Percentiles rank a stretch among this genome's conserved stretches.
Evolutionary conservation across 371 early-diverging fungal species (phyloP).

Genomic region (Lichtheimia ramosa): DNA sequence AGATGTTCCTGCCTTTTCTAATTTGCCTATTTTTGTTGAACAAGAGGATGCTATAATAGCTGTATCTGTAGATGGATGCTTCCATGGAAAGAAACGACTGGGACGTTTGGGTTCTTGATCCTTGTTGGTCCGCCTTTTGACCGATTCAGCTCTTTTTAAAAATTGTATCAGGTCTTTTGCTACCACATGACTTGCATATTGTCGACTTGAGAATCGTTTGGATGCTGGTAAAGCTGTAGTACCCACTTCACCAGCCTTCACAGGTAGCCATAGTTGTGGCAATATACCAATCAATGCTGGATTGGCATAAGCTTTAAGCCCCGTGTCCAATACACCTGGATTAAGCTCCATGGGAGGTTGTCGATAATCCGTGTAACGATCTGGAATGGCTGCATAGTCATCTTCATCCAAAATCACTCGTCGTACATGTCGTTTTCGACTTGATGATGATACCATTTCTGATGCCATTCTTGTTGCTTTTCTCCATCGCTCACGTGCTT

Average conservation of each 20-base stretch:
- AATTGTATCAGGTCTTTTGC: conserved; percentile 10
- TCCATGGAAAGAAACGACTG: too few relatives aligned
- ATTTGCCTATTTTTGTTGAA: background rate
- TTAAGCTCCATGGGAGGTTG: conserved; percentile 74
- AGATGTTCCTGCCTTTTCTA: conserved; percentile 12
- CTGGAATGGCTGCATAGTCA: conserved; percentile 65
- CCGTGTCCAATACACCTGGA: conserved; percentile 72
- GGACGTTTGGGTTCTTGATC: too few relatives aligned
- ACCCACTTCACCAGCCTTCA: conserved; percentile 21
- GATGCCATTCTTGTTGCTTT: conserved; percentile 21
- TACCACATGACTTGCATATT: too few relatives aligned
- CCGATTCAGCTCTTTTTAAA: conserved; percentile 4
- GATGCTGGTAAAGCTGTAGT: background rate
- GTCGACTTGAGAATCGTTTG: background rate
- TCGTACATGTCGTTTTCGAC: background rate
- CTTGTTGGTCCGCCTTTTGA: too few relatives aligned
- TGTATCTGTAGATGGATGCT: background rate
- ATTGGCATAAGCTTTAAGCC: conserved; percentile 64
- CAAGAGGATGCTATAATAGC: background rate
- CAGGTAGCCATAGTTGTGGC: conserved; percentile 78
- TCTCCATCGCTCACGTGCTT: conserved; percentile 24
- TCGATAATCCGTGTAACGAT: conserved; percentile 57
- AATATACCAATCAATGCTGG: conserved; percentile 69
- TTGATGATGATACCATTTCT: conserved; percentile 6
- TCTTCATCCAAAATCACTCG: conserved; percentile 52